Evolutionary conservation across 805 yeast species (phyloP).

Genomic region (Ascoidea rubescens): DNA sequence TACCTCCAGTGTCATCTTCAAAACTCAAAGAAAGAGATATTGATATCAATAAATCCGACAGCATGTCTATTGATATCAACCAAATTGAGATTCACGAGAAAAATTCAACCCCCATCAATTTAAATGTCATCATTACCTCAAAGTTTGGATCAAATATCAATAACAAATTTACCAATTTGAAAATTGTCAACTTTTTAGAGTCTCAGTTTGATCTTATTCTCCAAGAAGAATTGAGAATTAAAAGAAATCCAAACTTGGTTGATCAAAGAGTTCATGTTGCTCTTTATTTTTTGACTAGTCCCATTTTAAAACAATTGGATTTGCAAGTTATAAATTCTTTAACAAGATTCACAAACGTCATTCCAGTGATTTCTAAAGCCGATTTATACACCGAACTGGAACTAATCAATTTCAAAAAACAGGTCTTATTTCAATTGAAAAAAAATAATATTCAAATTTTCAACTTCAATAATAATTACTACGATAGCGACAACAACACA

Average conservation of each 20-base stretch:
- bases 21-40: no score
- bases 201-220: conserved; percentile 69
- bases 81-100: conserved; percentile 46
- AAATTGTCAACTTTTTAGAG: conserved; percentile 48
- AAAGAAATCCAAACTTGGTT: conserved; percentile 71
- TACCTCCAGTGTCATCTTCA: not conserved
- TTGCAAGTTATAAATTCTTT: conserved; percentile 54
- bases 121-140: conserved; percentile 56
- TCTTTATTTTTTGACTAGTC: conserved; percentile 40
- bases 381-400: conserved; percentile 67
- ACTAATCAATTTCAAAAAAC: conserved; percentile 34
- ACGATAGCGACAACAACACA: conserved; percentile 15
- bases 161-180: conserved; percentile 33
- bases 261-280: conserved; percentile 69
- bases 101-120: conserved; percentile 33
- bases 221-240: conserved; percentile 77
- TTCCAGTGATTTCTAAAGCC: conserved; percentile 73
- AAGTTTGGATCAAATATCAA: conserved; percentile 71
- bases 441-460: conserved; percentile 49
- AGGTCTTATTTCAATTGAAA: conserved; percentile 41
- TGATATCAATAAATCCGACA: not conserved
- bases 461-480: conserved; percentile 55
- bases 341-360: conserved; percentile 61
- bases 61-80: conserved; percentile 2
- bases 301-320: conserved; percentile 57